Evolutionary conservation across 2,329 filamentous ascomycete genomes (phyloP), one percentile per base, ranked within the genome.

Genomic region (Chrysosporium keratinophilum): DNA sequence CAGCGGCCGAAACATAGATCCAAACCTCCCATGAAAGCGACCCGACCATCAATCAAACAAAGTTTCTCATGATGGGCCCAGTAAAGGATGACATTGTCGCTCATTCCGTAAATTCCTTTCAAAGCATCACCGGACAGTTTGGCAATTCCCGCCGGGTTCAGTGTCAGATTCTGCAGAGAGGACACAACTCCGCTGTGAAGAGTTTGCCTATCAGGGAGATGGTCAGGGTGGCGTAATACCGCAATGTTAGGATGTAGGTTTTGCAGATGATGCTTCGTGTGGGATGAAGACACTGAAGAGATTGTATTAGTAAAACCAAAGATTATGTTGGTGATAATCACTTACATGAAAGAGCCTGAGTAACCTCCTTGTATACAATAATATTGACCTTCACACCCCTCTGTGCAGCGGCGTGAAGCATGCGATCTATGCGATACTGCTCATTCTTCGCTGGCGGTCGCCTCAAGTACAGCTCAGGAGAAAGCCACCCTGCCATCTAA

Each of bases 41-140:
- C 72, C 14, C 83, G 79, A 64, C 95, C 95, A 71, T 97, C 93
- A 51, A 97, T 86, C 15, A 98, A 87, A 52, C 97, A 86, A 65
- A 96, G 94, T 67, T 98, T 98, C 64, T 98, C 93, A 67, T 98
- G 93, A 66, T 98, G 93, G 0, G 93, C 93, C 70, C 94, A 98
- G 76, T 97, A 98, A 74, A 98, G 97, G 46, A 95, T 85, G 1
- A 89, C 81, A 60, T 86, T 88, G 33, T 89, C 86, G 34, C 81
- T 81, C 48, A 87, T 84, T 52, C 90, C 90, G 64, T 95, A 95
- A 0, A 95, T 70, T 0, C 83, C 81, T 65, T 88, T 87, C 47
- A 95, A 65, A 1, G 85, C 79, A 63, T 93, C 86, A 20, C 77
- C 76, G 0, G 87, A 85, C 42, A 89, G 74, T 61, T 83, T 84